Evolutionary conservation across 495 filamentous ascomycete species (phyloP), one percentile per base, ranked within the genome.

Genomic region (Penicillium cinerascens): DNA sequence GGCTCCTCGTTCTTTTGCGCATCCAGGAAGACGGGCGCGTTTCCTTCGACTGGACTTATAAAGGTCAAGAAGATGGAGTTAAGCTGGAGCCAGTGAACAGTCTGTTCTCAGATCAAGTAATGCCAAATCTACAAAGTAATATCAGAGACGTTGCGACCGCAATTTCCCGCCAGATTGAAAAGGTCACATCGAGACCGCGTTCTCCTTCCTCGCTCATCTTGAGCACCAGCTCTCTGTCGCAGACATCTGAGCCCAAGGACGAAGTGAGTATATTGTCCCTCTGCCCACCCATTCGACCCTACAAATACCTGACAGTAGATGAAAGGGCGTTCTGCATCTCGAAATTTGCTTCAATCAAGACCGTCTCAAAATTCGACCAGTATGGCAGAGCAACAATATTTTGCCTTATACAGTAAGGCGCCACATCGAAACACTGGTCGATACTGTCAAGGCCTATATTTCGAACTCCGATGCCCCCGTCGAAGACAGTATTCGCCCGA

Each of bases 1-100:
- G 75, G 75, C 60, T 75, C 5, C 59, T 76, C 17, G 61, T 70
- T 26, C 68, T 78, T 17, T 41, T 76, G 52, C 60, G 61, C 6
- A 70, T 66, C 2, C 57, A 53, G 7, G 75, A 78, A 63, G 70
- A 72, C 21, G 61, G 54, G 21, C 64, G 69, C n/a, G 27, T 63
- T 17, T 42, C 35, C 13, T 77, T 55, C 49, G 70, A 75, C 8
- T 78, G 74, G 74, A 49, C 64, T 2, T 71, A 71, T 47, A 53
- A 51, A 4, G 22, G 9, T 15, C 27, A 35, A 42, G 40, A 50
- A 13, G 18, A 51, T 40, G 43, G 5, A 16, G 15, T 8, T 51
- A 43, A 26, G 15, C 17, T 22, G 1, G 52, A 55, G 15, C 25
- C 35, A 7, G 44, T 40, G 10, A 52, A 37, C 27, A 53, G 41